phyloP scores from a whole-genome alignment of 805 yeast species.

The Kurtzmaniella fragi region DNA sequence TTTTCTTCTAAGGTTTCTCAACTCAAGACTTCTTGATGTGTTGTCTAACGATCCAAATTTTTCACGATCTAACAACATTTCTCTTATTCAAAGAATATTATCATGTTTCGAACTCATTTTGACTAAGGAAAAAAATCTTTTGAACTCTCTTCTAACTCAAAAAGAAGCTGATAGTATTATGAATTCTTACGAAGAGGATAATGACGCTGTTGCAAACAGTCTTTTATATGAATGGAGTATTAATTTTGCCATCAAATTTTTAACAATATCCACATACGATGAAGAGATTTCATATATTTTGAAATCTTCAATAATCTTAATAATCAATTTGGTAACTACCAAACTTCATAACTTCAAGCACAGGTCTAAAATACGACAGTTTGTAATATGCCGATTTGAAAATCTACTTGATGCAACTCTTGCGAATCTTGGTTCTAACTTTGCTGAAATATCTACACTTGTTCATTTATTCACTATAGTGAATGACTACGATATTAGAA shows the following conservation, averaged over 20 bases:
- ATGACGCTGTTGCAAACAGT: conserved; percentile 2
- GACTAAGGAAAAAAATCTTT: conserved; percentile 22
- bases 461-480: conserved; percentile 31
- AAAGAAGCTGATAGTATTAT: conserved; percentile 6
- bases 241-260: conserved; percentile 20
- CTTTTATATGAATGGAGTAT: conserved; percentile 28
- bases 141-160: conserved; percentile 9
- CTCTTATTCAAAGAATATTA: conserved; percentile 17
- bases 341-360: conserved; percentile 23
- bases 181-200: conserved; percentile 1
- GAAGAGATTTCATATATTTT: conserved; percentile 14
- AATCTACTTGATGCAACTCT: conserved; percentile 11
- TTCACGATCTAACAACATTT: conserved; percentile 4
- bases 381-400: conserved; percentile 12
- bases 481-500: conserved; percentile 30
- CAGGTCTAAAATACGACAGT: conserved; percentile 8
- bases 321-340: conserved; percentile 25
- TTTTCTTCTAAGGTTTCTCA: conserved; percentile 28
- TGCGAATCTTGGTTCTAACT: conserved; percentile 4
- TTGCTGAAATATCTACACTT: conserved; percentile 6
- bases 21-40: conserved; percentile 14
- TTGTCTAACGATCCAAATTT: neutral
- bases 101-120: conserved; percentile 31
- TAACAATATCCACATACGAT: conserved; percentile 12
- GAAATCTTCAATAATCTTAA: conserved; percentile 29